Evolutionary conservation across 176 grass and related monocot genomes (phyloP).

Genomic region (Cenchrus purpureus): DNA sequence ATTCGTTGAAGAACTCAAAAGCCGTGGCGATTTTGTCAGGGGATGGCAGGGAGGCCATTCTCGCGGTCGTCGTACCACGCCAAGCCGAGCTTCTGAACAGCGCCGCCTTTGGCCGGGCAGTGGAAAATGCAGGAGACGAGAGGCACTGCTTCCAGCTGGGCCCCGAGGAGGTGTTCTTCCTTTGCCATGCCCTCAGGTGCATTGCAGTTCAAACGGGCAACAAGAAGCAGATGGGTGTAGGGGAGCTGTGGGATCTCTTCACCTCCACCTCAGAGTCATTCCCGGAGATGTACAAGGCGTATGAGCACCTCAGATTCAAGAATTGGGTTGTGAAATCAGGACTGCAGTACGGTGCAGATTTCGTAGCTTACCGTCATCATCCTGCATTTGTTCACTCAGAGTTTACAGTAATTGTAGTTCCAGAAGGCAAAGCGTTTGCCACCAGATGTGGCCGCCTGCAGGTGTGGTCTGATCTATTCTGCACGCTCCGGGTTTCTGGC

Average conservation of each 20-base stretch:
- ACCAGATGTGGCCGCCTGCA: conserved; percentile 36
- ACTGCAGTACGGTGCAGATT: conserved; percentile 66
- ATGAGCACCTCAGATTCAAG: conserved; percentile 61
- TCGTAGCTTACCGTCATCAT: conserved; percentile 81
- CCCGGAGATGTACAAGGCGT: conserved; percentile 64
- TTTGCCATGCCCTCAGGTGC: conserved; percentile 49
- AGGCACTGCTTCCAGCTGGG: conserved; percentile 57
- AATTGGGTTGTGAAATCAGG: conserved; percentile 71
- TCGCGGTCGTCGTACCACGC: background rate
- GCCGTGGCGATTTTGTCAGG: conserved; percentile 13
- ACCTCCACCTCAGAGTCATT: conserved; percentile 42
- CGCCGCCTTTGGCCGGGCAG: conserved; percentile 39
- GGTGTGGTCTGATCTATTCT: conserved; percentile 65
- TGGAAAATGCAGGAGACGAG: conserved; percentile 28
- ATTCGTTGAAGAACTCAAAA: conserved; percentile 14
- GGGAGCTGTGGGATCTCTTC: conserved; percentile 58
- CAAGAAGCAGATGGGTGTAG: background rate
- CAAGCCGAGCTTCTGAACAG: conserved; percentile 39
- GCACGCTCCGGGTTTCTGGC: conserved; percentile 55
- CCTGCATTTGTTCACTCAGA: conserved; percentile 73
- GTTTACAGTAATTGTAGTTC: conserved; percentile 63
- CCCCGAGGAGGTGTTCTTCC: conserved; percentile 71
- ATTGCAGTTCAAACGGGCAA: conserved; percentile 28
- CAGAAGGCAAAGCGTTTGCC: conserved; percentile 22
- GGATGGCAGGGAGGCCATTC: background rate